These are phyloP conservation scores for Sclerotinia borealis DNA, from an alignment of 2,329 filamentous ascomycete genomes.

Conservation along the genomic window DNA sequence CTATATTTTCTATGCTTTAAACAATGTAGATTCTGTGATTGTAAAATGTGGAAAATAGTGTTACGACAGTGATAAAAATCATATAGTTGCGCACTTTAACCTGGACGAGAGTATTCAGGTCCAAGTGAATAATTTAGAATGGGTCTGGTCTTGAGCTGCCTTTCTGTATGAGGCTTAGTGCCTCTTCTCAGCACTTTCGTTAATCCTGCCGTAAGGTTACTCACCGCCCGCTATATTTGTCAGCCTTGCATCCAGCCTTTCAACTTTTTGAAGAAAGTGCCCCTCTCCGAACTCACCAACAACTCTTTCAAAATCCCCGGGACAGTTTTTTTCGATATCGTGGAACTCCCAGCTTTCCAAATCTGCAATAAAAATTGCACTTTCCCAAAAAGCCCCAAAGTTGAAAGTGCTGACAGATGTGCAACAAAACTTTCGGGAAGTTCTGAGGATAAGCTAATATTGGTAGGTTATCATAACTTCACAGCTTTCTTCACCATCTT, in stretches of 20 bases:
- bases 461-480: neutral
- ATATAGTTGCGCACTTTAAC: neutral
- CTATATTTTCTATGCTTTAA: neutral
- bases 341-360: neutral
- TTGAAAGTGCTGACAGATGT: neutral
- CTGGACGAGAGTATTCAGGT: neutral
- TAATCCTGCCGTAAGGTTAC: neutral
- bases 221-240: neutral
- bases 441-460: neutral
- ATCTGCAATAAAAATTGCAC: neutral
- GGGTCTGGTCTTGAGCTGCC: neutral
- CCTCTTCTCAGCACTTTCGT: too few relatives aligned
- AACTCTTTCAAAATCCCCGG: neutral
- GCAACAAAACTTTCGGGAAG: neutral
- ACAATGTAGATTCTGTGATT: neutral
- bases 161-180: constrained; percentile 1
- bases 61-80: neutral
- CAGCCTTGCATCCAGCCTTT: constrained; percentile 6
- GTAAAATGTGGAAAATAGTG: neutral
- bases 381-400: neutral
- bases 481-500: neutral
- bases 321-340: neutral
- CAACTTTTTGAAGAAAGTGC: neutral
- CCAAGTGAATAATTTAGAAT: constrained; percentile 8
- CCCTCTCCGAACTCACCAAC: neutral